Conservation (phyloP, 768 basidiomycete genomes). For the Terana coerulea region DNA sequence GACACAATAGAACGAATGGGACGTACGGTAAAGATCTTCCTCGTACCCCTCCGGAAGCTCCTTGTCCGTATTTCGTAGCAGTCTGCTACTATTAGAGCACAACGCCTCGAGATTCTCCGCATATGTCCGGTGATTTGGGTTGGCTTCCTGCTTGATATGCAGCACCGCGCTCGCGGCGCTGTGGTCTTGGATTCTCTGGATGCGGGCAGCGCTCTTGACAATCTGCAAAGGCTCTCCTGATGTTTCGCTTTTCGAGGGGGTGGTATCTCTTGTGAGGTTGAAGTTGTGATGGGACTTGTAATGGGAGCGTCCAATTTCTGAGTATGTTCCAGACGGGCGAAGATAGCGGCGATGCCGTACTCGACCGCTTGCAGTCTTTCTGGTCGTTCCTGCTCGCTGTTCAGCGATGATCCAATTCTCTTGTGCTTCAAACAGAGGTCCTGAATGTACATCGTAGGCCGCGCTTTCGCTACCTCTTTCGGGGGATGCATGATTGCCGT, state of each 20-base stretch:
- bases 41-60: constrained; percentile 78
- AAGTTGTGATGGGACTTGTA: neutral
- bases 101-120: constrained; percentile 50
- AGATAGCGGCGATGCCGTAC: constrained; percentile 74
- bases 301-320: neutral
- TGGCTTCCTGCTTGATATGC: constrained; percentile 40
- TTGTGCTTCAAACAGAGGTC: constrained; percentile 71
- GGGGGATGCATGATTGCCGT: neutral
- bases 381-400: constrained; percentile 80
- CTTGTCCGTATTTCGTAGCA: constrained; percentile 53
- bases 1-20: neutral
- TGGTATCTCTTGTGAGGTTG: neutral
- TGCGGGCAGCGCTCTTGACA: constrained; percentile 47
- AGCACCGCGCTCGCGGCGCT: constrained; percentile 62
- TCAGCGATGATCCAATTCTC: constrained; percentile 80
- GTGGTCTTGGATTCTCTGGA: constrained; percentile 48
- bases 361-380: constrained; percentile 84
- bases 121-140: constrained; percentile 40
- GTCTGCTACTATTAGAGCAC: constrained; percentile 54
- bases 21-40: constrained; percentile 79
- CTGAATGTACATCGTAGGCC: constrained; percentile 45
- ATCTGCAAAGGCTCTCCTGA: constrained; percentile 37
- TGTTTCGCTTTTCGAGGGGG: neutral
- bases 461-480: neutral
- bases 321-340: constrained; percentile 59